These are phyloP conservation scores for Yarrowia divulgata DNA, from an alignment of 805 yeast species.

Conservation along the genomic window DNA sequence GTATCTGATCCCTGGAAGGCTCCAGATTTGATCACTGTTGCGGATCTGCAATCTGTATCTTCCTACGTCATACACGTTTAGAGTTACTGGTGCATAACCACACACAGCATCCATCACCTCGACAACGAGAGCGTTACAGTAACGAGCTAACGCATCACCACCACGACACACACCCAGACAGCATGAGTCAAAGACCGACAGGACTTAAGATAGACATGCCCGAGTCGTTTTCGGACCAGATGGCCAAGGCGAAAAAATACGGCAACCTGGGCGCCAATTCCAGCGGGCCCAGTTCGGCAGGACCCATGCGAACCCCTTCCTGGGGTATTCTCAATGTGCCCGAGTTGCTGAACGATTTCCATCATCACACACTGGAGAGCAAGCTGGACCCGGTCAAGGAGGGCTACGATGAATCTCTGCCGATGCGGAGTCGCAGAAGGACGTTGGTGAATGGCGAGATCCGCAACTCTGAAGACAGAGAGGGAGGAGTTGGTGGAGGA, in stretches of 20 bases:
- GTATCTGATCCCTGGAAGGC: too few species aligned
- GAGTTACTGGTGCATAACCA: conserved; percentile 17
- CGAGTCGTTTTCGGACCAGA: conserved; percentile 37
- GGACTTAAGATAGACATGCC: conserved; percentile 34
- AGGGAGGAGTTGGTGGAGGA: neutral
- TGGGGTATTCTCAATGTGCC: conserved; percentile 39
- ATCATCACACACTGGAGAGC: conserved; percentile 34
- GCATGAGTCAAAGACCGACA: conserved; percentile 24
- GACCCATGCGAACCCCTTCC: conserved; percentile 31
- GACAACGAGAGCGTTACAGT: neutral
- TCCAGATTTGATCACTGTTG: too few species aligned
- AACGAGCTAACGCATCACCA: neutral
- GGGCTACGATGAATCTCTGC: conserved; percentile 26
- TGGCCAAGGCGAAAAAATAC: conserved; percentile 25
- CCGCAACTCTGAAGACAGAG: conserved; percentile 13
- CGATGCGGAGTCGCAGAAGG: conserved; percentile 24
- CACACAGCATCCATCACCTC: conserved; percentile 12
- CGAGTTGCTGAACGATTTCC: conserved; percentile 33
- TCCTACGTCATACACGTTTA: neutral
- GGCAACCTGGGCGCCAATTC: conserved; percentile 25
- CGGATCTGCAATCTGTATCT: neutral
- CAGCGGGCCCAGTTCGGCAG: conserved; percentile 14
- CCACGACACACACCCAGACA: neutral
- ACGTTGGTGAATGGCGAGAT: conserved; percentile 23
- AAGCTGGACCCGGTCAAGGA: conserved; percentile 32